A percentile compares a stretch with the other conserved stretches of the same genome.
These are phyloP conservation scores for Aspergillus texensis DNA, from an alignment of 2,329 filamentous ascomycete species.

Conservation along the genomic window DNA sequence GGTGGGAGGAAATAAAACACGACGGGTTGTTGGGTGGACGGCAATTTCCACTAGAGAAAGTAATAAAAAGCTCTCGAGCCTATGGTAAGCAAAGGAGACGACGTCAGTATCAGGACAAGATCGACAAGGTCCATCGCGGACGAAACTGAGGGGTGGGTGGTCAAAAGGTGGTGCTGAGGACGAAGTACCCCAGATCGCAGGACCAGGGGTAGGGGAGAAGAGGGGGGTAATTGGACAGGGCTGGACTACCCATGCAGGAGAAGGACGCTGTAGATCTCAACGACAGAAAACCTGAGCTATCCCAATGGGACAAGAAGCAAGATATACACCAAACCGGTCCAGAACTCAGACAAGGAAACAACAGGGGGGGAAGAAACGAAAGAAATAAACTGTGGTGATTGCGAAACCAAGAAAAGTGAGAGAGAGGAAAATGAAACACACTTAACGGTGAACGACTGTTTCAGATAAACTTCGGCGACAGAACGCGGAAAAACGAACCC, in stretches of 20 bases:
- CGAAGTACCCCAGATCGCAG: slow-evolving; percentile 3
- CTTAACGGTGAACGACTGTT: slow-evolving; percentile 9
- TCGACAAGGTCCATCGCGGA: slow-evolving; percentile 1
- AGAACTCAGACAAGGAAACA: neutral
- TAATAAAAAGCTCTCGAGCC: slow-evolving; percentile 4
- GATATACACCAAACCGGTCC: neutral
- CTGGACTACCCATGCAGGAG: slow-evolving; percentile 2
- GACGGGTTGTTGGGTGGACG: neutral
- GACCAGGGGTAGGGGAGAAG: neutral
- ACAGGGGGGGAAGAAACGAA: neutral
- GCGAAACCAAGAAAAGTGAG: slow-evolving; percentile 4
- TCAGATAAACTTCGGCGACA: slow-evolving; percentile 12
- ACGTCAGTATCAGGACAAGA: slow-evolving; percentile 4
- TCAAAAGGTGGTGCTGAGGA: neutral
- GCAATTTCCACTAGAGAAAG: slow-evolving; percentile 1
- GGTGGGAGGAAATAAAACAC: neutral
- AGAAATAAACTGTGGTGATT: neutral
- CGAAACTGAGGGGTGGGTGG: neutral
- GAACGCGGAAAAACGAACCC: slow-evolving; percentile 5
- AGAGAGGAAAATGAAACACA: slow-evolving; percentile 5
- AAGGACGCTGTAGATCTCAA: neutral
- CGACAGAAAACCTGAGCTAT: neutral
- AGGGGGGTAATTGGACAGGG: neutral
- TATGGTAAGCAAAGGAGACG: neutral
- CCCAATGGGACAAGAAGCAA: neutral